These are phyloP conservation scores for Microascus cirrosus DNA, from an alignment of 2,329 filamentous ascomycete genomes.

Conservation along the genomic window DNA sequence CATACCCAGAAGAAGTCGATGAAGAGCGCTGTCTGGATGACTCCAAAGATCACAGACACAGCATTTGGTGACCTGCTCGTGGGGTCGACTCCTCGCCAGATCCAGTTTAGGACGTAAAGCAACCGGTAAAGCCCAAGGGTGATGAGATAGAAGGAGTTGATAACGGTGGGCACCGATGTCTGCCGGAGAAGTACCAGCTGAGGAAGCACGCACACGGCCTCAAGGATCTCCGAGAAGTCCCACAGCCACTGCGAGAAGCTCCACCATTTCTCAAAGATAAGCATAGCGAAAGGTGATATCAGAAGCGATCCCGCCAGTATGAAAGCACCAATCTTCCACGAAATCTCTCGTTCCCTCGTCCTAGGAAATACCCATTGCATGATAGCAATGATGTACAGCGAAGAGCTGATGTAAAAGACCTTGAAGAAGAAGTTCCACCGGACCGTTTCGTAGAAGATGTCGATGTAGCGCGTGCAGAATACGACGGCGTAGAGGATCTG, in stretches of 20 bases:
- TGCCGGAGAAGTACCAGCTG: constrained; percentile 86
- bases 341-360: constrained; percentile 80
- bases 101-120: constrained; percentile 89
- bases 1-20: constrained; percentile 86
- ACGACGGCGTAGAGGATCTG: constrained; percentile 80
- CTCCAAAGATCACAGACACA: constrained; percentile 72
- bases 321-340: constrained; percentile 79
- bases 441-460: constrained; percentile 53
- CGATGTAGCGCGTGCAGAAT: constrained; percentile 78
- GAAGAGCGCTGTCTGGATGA: constrained; percentile 83
- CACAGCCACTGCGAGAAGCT: constrained; percentile 58
- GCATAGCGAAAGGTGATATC: constrained; percentile 60
- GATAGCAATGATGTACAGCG: constrained; percentile 73
- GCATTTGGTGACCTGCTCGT: constrained; percentile 50
- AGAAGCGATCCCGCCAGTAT: constrained; percentile 55
- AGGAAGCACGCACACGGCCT: constrained; percentile 81
- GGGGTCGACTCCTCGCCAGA: constrained; percentile 53
- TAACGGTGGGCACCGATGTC: constrained; percentile 90
- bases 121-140: constrained; percentile 79
- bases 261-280: constrained; percentile 50
- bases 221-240: constrained; percentile 84
- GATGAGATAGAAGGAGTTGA: constrained; percentile 91
- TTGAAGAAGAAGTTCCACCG: constrained; percentile 75
- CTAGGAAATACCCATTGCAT: constrained; percentile 83
- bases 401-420: constrained; percentile 76